Evolutionary conservation across 495 filamentous ascomycete species (phyloP), one percentile per base, ranked within the genome.

Genomic region (Aspergillus cristatus): DNA sequence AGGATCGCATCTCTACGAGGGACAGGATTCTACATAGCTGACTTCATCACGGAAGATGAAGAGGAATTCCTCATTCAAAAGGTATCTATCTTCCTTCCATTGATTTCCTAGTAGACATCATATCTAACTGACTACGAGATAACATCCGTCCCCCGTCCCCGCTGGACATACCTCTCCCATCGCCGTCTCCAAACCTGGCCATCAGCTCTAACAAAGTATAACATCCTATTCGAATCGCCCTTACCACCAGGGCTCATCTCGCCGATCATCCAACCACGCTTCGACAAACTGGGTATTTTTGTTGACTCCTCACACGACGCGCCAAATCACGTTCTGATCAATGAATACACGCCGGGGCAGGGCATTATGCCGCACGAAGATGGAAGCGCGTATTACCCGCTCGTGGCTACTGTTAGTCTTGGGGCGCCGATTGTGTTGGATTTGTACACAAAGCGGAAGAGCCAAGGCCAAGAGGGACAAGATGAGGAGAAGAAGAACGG

Each of bases 351-450:
- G 1, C 78, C 85, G 0, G 86, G 85, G 1, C 82, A 94, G 46
- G 91, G 91, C 6, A 98, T 97, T 43, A 90, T 96, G 84, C 78
- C 89, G 37, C 91, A 98, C 53, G 89, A 98, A 61, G 91, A 98
- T 51, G 91, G 91, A 1, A 55, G 70, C 1, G 87, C 90, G 1
- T 98, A 98, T 53, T 68, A 82, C 46, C 82, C 84, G 2, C 73
- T 93, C 18, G 90, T 96, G 3, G 89, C 85, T 29, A 97, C 91
- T 3, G 80, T 98, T 34, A 90, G 83, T 57, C 63, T 98, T 14
- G 85, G 86, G 0, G 77, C 76, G 0, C 71, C 73, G 14, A 71
- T 90, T 10, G 84, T 90, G 34, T 65, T 96, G 33, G 82, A 94
- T 53, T 55, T 98, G 14, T 82, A 82, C 55, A 65, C 69, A 34